Base-by-base conservation (phyloP, 352 stramenopile species). In the Pythium plurisporium region DNA sequence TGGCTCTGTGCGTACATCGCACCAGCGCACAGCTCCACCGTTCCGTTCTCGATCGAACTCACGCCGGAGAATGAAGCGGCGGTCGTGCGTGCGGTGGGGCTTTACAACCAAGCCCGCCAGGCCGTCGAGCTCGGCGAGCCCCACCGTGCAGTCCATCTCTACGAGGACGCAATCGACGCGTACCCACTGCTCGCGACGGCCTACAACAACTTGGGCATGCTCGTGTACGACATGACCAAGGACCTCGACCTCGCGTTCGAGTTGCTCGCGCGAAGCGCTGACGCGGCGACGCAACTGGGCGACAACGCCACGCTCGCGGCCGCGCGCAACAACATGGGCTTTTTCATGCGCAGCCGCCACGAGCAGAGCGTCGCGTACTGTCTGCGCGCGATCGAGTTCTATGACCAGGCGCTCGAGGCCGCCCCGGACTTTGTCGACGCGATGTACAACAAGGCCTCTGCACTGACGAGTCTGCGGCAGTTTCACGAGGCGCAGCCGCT, bases 151-250 rank as follows among this genome's bases (percentile, higher is more conserved):
- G 54, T 85, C 19, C 19, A 62, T n/a, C 51, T 79, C 14, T 82
- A 84, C 33, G 67, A 68, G 37, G 48, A 67, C 11, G 72, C 75
- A 10, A 89, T 93, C 37, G 52, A 70, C 5, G 53, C 33, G 29
- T 87, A 82, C 58, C 65, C 72, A 29, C 45, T 68, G 33, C 63
- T 90, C 22, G 65, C 74, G 5, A 66, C 59, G 5, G 73, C 83
- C n/a, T 87, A 87, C 64, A 93, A 94, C 58, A 94, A 95, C 64
- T 51, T 95, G 9, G 86, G 69, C 0, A 82, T 90, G 64, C 49
- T 92, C 22, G 26, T 89, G 8, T 71, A 67, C 17, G 51, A 76
- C 1, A n/a, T 22, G 3, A 46, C 59, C 1, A 33, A 49, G 5
- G 48, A 70, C 50, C 37, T 27, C 44, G 54, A 71, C 6, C 62